Evolutionary conservation across 2,329 filamentous ascomycete genomes (phyloP).

Genomic region (Colletotrichum spaethianum): DNA sequence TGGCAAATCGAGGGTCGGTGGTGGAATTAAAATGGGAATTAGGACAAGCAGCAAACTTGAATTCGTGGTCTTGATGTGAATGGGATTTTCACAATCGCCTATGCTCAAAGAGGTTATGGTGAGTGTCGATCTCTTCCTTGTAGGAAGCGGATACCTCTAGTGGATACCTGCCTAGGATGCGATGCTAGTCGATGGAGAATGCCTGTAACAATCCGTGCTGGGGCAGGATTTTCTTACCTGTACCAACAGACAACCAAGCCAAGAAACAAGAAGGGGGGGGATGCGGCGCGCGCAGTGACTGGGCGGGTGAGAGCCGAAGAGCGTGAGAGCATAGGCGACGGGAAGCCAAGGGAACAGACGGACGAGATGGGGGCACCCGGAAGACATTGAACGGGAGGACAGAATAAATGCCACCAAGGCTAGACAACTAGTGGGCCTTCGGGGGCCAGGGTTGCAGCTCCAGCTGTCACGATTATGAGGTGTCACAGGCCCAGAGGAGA

Average conservation of each 20-base stretch:
- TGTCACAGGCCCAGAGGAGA: background rate
- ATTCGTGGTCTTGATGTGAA: constrained; percentile 13
- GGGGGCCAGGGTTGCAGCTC: background rate
- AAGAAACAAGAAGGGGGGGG: background rate
- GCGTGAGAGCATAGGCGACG: background rate
- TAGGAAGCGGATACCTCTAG: background rate
- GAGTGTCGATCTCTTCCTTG: constrained; percentile 18
- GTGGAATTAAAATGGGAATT: too few relatives aligned
- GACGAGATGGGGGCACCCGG: too few relatives aligned
- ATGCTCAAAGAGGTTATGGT: constrained; percentile 12
- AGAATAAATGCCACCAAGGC: background rate
- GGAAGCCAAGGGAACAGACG: too few relatives aligned
- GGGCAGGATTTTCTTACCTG: background rate
- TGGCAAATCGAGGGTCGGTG: too few relatives aligned
- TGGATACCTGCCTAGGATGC: background rate
- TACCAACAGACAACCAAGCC: background rate
- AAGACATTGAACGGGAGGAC: too few relatives aligned
- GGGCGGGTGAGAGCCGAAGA: background rate
- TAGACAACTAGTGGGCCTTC: background rate
- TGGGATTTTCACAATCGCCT: constrained; percentile 31
- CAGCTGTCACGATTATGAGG: background rate
- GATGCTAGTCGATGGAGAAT: background rate
- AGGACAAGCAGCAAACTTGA: background rate
- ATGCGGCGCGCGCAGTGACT: too few relatives aligned
- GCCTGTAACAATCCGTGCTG: background rate